A percentile compares a stretch with the other conserved stretches of the same genome.
These are phyloP conservation scores for Nemania sp. DNA, from an alignment of 2,329 filamentous ascomycete genomes.

Conservation along the genomic window DNA sequence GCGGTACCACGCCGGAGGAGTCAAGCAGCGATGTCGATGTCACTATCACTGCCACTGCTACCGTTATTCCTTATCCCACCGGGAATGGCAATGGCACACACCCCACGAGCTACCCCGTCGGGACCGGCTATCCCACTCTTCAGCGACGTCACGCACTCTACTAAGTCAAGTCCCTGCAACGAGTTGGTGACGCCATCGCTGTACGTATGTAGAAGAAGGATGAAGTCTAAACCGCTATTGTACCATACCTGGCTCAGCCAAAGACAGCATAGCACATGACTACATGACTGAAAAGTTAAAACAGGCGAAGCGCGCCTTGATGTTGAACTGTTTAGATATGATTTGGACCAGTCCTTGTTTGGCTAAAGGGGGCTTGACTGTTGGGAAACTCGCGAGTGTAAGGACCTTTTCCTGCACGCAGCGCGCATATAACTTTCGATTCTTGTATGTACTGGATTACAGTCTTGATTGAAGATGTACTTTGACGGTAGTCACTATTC, in stretches of 20 bases:
- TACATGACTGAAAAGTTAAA: conserved; percentile 16
- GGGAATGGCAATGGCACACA: conserved; percentile 38
- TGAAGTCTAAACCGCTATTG: conserved; percentile 16
- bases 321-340: conserved; percentile 14
- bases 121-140: conserved; percentile 27
- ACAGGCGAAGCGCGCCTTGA: conserved; percentile 10
- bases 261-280: conserved; percentile 15
- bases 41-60: conserved; percentile 42
- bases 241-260: conserved; percentile 16
- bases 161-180: conserved; percentile 3
- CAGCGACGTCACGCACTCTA: conserved; percentile 23
- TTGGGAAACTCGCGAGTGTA: conserved; percentile 1
- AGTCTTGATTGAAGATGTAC: conserved; percentile 30
- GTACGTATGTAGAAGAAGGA: no score
- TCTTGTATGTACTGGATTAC: conserved; percentile 35
- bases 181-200: background rate
- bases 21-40: conserved; percentile 35
- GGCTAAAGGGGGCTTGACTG: conserved; percentile 5
- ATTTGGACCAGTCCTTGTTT: conserved; percentile 15
- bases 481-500: conserved; percentile 8
- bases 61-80: conserved; percentile 48
- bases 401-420: conserved; percentile 1
- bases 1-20: conserved; percentile 34
- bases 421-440: conserved; percentile 30
- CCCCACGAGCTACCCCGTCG: conserved; percentile 40